Percentiles rank a stretch among this genome's conserved stretches.
phyloP scores from a whole-genome alignment of 805 yeast genomes.

The Metschnikowia anglica region DNA sequence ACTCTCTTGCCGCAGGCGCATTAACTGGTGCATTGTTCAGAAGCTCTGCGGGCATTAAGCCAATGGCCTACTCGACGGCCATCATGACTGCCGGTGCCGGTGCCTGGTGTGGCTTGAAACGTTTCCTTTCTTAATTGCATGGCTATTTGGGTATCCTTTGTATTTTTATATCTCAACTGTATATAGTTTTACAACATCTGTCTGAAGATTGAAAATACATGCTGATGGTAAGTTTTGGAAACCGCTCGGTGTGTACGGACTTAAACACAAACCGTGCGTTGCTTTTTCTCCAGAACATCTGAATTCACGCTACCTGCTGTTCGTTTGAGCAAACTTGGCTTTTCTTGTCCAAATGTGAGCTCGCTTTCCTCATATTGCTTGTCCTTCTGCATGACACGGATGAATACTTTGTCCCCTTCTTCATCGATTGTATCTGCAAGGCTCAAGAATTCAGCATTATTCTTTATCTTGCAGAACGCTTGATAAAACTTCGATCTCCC shows the following conservation, averaged over 20 bases:
- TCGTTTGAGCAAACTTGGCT: slow-evolving; percentile 3
- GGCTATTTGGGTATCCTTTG: slow-evolving; percentile 15
- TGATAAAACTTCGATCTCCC: slow-evolving; percentile 66
- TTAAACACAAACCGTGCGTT: slow-evolving; percentile 9
- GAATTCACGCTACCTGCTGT: neutral
- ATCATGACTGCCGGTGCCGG: slow-evolving; percentile 89
- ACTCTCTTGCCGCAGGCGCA: slow-evolving; percentile 87
- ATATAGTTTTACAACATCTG: slow-evolving; percentile 16
- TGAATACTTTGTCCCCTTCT: slow-evolving; percentile 37
- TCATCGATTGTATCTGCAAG: slow-evolving; percentile 34
- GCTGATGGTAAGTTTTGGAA: slow-evolving; percentile 7
- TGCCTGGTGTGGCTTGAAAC: slow-evolving; percentile 85
- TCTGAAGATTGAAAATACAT: slow-evolving; percentile 8
- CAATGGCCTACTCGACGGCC: slow-evolving; percentile 84
- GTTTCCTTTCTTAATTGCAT: slow-evolving; percentile 24
- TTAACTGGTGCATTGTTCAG: slow-evolving; percentile 89
- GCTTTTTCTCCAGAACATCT: slow-evolving; percentile 8
- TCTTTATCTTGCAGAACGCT: slow-evolving; percentile 53
- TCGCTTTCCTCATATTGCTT: slow-evolving; percentile 22
- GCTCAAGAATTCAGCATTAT: slow-evolving; percentile 48
- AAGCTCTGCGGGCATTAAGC: slow-evolving; percentile 79
- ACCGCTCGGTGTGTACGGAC: neutral
- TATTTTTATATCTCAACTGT: slow-evolving; percentile 17
- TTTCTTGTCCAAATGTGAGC: slow-evolving; percentile 7
- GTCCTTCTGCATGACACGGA: slow-evolving; percentile 35